Conservation (phyloP, 1,139 yeast species). For the Candida smagusa region DNA sequence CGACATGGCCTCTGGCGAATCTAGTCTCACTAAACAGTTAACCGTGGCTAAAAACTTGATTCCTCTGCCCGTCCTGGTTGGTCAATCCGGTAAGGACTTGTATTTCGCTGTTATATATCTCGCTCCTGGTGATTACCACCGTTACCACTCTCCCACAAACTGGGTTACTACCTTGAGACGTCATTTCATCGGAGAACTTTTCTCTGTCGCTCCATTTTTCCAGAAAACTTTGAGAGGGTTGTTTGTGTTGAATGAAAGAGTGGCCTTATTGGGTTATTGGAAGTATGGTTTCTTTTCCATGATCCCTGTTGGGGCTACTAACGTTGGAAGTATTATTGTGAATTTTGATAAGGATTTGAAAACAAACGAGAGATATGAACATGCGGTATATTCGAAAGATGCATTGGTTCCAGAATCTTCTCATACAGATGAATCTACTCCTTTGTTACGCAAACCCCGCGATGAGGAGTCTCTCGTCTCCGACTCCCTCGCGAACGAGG, state of each 20-base stretch:
- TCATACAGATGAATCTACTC: constrained; percentile 26
- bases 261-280: constrained; percentile 94
- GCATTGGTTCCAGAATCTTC: constrained; percentile 4
- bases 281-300: constrained; percentile 94
- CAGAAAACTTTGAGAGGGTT: constrained; percentile 83
- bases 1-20: constrained; percentile 41
- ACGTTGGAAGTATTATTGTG: constrained; percentile 91
- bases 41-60: constrained; percentile 43
- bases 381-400: constrained; percentile 37
- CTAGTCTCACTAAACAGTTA: constrained; percentile 36
- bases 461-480: constrained; percentile 3
- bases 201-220: constrained; percentile 95
- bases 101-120: constrained; percentile 89
- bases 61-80: constrained; percentile 33
- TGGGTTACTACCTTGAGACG: constrained; percentile 95
- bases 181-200: constrained; percentile 93
- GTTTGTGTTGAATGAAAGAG: constrained; percentile 91
- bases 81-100: constrained; percentile 31
- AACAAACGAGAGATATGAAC: constrained; percentile 73
- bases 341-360: constrained; percentile 89
- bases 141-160: constrained; percentile 92
- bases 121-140: constrained; percentile 98
- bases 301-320: constrained; percentile 99
- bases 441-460: constrained; percentile 21
- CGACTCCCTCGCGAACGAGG: constrained; percentile 15